phyloP scores from a whole-genome alignment of 2,329 filamentous ascomycete genomes.

The Fusarium secorum region DNA sequence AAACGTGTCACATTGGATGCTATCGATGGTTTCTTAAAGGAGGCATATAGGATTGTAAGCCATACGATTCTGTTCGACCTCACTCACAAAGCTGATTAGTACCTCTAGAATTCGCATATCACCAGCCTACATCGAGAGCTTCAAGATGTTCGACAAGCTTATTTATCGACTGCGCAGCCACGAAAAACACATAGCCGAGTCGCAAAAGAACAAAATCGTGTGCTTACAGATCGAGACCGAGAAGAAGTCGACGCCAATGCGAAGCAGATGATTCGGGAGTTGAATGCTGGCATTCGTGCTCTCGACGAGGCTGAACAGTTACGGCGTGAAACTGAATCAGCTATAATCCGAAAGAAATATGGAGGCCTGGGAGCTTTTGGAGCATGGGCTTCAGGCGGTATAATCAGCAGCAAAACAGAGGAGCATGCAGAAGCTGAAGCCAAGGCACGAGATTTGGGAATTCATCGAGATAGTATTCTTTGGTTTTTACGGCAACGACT shows the following conservation, averaged over 20 bases:
- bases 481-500: slow-evolving; percentile 81
- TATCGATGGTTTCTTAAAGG: slow-evolving; percentile 88
- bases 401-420: slow-evolving; percentile 57
- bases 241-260: slow-evolving; percentile 89
- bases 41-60: slow-evolving; percentile 89
- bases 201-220: slow-evolving; percentile 56
- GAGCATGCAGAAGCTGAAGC: slow-evolving; percentile 80
- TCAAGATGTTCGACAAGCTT: slow-evolving; percentile 83
- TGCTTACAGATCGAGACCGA: slow-evolving; percentile 81
- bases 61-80: slow-evolving; percentile 24
- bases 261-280: slow-evolving; percentile 82
- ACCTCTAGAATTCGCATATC: slow-evolving; percentile 80
- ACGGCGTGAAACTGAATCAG: slow-evolving; percentile 76
- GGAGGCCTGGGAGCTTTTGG: slow-evolving; percentile 70
- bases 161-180: slow-evolving; percentile 81
- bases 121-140: slow-evolving; percentile 81
- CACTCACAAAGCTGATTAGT: slow-evolving; percentile 25
- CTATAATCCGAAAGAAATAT: slow-evolving; percentile 75
- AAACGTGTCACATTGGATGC: slow-evolving; percentile 55
- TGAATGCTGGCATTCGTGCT: slow-evolving; percentile 81
- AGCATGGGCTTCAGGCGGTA: slow-evolving; percentile 70
- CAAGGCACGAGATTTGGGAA: slow-evolving; percentile 68
- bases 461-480: slow-evolving; percentile 82
- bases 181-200: slow-evolving; percentile 61
- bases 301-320: slow-evolving; percentile 84